phyloP scores from a whole-genome alignment of 768 basidiomycete genomes.

The Rubroboletus satanas region DNA sequence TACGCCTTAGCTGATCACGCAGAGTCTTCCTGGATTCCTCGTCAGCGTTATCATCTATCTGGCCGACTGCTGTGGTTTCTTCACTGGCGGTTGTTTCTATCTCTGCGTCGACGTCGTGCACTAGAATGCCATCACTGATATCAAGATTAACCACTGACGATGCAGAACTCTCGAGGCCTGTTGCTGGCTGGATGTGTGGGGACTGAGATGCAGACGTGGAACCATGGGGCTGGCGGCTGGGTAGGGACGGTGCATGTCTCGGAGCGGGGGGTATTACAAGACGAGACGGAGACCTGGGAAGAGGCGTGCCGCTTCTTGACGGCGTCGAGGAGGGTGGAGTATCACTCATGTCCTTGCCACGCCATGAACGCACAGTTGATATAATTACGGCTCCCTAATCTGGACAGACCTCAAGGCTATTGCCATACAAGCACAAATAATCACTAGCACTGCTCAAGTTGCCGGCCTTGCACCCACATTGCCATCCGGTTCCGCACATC shows the following conservation, averaged over 20 bases:
- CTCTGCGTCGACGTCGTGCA: slow-evolving; percentile 67
- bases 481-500: slow-evolving; percentile 58
- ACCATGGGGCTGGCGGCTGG: slow-evolving; percentile 52
- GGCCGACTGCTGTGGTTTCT: slow-evolving; percentile 45
- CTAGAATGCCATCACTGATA: slow-evolving; percentile 61
- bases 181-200: slow-evolving; percentile 27
- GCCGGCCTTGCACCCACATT: slow-evolving; percentile 74
- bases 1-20: slow-evolving; percentile 68
- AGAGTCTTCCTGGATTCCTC: slow-evolving; percentile 62
- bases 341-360: slow-evolving; percentile 23
- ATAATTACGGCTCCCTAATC: not conserved
- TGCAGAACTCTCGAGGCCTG: slow-evolving; percentile 57
- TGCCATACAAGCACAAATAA: slow-evolving; percentile 17
- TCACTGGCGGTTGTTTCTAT: slow-evolving; percentile 53
- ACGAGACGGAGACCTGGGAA: slow-evolving; percentile 45
- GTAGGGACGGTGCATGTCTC: slow-evolving; percentile 52
- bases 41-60: slow-evolving; percentile 41
- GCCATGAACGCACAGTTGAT: slow-evolving; percentile 1
- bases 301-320: slow-evolving; percentile 36
- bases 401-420: not conserved
- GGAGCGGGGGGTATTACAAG: slow-evolving; percentile 49
- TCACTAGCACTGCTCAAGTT: slow-evolving; percentile 1
- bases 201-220: slow-evolving; percentile 29
- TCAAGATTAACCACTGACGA: slow-evolving; percentile 70
- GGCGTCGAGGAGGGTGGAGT: slow-evolving; percentile 31